Percentiles rank a stretch among this genome's conserved stretches.
Evolutionary conservation across 164 flowering plant species (phyloP).

Genomic region (Platanus orientalis): DNA sequence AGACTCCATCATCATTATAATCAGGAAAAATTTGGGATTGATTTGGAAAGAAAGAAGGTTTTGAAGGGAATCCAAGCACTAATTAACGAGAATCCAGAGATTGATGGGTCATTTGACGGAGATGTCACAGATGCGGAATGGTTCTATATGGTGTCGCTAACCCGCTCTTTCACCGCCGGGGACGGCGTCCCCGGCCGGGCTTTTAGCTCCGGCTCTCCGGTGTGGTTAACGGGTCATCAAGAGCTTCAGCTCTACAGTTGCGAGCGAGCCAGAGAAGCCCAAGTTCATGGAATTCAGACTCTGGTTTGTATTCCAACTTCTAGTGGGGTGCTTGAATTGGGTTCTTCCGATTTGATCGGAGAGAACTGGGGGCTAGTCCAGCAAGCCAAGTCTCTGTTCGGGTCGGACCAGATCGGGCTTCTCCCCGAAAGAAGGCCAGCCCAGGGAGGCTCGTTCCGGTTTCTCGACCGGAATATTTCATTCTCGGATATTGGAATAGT

Average conservation of each 20-base stretch:
- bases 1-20: neutral
- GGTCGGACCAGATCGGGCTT: constrained; percentile 11
- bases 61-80: constrained; percentile 30
- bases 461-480: constrained; percentile 22
- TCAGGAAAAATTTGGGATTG: neutral
- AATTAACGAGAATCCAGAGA: constrained; percentile 12
- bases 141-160: constrained; percentile 64
- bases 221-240: constrained; percentile 48
- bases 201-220: constrained; percentile 28
- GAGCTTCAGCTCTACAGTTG: constrained; percentile 35
- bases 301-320: constrained; percentile 49
- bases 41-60: constrained; percentile 21
- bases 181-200: constrained; percentile 45
- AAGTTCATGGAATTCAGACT: constrained; percentile 52
- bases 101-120: constrained; percentile 22
- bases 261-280: constrained; percentile 56
- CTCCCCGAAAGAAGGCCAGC: constrained; percentile 10
- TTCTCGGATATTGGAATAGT: constrained; percentile 38
- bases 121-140: constrained; percentile 56
- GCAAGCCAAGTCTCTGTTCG: constrained; percentile 43
- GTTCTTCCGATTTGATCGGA: constrained; percentile 38
- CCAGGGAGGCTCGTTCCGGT: constrained; percentile 10
- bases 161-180: constrained; percentile 36
- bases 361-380: constrained; percentile 43
- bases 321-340: constrained; percentile 56